Conservation (phyloP, 1,284 basidiomycete genomes). For the Lentinus polychrous region DNA sequence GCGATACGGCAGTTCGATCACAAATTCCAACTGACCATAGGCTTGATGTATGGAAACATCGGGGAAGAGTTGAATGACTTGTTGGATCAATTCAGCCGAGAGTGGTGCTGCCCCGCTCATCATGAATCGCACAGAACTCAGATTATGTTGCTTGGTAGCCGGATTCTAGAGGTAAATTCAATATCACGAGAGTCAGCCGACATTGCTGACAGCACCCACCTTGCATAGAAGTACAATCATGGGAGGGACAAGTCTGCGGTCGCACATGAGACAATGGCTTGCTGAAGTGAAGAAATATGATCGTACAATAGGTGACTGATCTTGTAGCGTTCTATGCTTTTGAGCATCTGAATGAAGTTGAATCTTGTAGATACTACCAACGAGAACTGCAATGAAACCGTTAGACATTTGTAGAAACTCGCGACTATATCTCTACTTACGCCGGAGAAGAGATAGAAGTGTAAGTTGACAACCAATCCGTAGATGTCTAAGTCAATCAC, state of each 20-base stretch:
- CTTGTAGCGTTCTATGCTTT: conserved; percentile 57
- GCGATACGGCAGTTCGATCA: not conserved
- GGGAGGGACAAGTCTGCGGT: conserved; percentile 61
- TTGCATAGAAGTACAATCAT: conserved; percentile 53
- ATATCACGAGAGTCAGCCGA: not conserved
- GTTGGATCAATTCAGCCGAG: conserved; percentile 53
- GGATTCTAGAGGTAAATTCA: conserved; percentile 44
- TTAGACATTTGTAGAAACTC: conserved; percentile 3
- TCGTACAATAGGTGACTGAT: conserved; percentile 57
- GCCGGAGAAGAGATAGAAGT: conserved; percentile 35
- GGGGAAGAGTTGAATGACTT: conserved; percentile 50
- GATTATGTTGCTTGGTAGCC: conserved; percentile 56
- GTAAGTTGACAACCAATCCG: conserved; percentile 60
- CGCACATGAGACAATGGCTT: not conserved
- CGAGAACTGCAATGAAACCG: conserved; percentile 14
- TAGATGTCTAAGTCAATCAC: conserved; percentile 51
- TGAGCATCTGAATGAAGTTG: conserved; percentile 56
- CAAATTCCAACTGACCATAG: no score
- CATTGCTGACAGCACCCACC: conserved; percentile 29
- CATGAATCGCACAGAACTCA: conserved; percentile 51
- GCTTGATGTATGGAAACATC: conserved; percentile 57
- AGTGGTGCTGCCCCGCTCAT: conserved; percentile 73
- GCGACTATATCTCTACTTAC: conserved; percentile 29
- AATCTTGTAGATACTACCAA: conserved; percentile 69
- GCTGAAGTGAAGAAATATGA: not conserved